Evolutionary conservation across 306 rosid species (phyloP), one percentile per base, ranked within the genome.

Genomic region (Trifolium fragiferum): DNA sequence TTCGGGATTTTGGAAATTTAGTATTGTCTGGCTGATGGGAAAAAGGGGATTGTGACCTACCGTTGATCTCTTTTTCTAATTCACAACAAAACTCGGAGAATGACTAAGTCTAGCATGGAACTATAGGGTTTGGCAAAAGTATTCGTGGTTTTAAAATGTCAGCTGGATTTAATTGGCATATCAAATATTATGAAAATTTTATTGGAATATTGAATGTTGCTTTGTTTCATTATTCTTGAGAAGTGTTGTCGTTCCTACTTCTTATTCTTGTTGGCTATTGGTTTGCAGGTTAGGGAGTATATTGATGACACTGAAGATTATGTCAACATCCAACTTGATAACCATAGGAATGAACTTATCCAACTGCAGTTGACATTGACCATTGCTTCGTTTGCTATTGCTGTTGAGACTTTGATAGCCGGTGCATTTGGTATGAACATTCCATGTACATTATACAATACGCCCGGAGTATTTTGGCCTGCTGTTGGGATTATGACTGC

Each of bases 281-380:
- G 50, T 82, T 78, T 89, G 80, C 86, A 94, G 98, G 98, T 94
- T 19, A 89, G 98, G 57, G 98, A 95, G 82, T 95, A 95, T 82
- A 92, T 95, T 10, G 99, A 92, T 59, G 98, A 92, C 86, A 95
- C 99, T 11, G 99, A 95, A 80, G 99, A 95, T 76, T 95, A 92
- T 11, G 96, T 94, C 62, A 94, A 92, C 80, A 94, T 94, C 74
- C 97, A 94, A 81, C 99, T 95, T 37, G 98, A 95, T 84, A 95
- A 90, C 87, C 99, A 95, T 33, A 80, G 96, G 79, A 95, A 95
- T 13, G 98, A 95, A 79, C 98, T 95, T 76, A 95, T 95, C 86
- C 98, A 95, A 82, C 96, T 92, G 69, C 98, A 95, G 78, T 84
- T 95, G 90, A 92, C 89, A 30, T 66, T 92, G 87, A 90, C 98